A percentile compares a stretch with the other conserved stretches of the same genome.
Conservation (phyloP, 1,139 yeast species). For the Taphrina flavorubra region DNA sequence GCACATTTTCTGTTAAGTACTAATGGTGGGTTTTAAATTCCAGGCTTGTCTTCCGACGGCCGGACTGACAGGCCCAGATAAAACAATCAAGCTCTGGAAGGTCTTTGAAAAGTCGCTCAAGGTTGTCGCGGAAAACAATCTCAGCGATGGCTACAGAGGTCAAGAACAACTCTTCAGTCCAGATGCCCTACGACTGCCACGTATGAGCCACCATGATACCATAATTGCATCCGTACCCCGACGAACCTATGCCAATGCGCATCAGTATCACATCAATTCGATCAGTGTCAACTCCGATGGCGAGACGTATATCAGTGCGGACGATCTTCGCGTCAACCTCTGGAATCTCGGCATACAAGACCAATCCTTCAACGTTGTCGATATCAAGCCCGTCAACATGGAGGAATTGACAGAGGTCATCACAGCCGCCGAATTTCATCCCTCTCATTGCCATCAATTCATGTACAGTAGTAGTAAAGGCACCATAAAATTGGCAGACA, state of each 20-base stretch:
- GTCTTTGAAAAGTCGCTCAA: conserved; percentile 89
- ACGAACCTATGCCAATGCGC: conserved; percentile 90
- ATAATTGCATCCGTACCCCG: conserved; percentile 95
- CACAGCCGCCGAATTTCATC: conserved; percentile 98
- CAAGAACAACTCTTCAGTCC: conserved; percentile 44
- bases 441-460: conserved; percentile 86
- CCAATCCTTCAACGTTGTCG: conserved; percentile 93
- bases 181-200: conserved; percentile 71
- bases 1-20: conserved; percentile 89
- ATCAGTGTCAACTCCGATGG: conserved; percentile 94
- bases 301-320: conserved; percentile 91
- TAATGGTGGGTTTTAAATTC: conserved; percentile 54
- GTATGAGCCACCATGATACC: conserved; percentile 88
- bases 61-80: conserved; percentile 58
- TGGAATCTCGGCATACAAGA: conserved; percentile 97
- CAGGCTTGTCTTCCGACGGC: neutral
- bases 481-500: conserved; percentile 91
- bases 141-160: conserved; percentile 57
- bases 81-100: conserved; percentile 97
- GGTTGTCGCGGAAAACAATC: conserved; percentile 88
- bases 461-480: conserved; percentile 98
- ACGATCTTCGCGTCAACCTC: conserved; percentile 90
- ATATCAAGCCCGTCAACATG: conserved; percentile 97
- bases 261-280: conserved; percentile 96
- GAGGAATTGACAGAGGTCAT: conserved; percentile 98